A percentile compares a stretch with the other conserved stretches of the same genome.
phyloP scores from a whole-genome alignment of 805 yeast species.

The Wickerhamiella spandovensis region DNA sequence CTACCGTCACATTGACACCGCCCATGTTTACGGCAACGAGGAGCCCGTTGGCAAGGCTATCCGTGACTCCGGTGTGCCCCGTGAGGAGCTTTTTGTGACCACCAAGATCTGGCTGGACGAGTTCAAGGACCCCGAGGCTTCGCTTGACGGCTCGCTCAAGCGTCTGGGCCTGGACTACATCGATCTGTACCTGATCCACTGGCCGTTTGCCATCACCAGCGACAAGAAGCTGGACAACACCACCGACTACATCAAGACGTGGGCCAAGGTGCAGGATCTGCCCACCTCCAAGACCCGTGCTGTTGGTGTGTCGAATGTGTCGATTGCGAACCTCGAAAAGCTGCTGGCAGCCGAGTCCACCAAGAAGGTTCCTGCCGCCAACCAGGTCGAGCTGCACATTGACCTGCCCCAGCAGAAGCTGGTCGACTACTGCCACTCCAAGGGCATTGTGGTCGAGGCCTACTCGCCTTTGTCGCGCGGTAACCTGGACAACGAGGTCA shows the following conservation, averaged over 20 bases:
- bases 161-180: conserved; percentile 46
- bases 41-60: conserved; percentile 47
- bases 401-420: conserved; percentile 52
- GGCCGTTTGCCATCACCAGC: conserved; percentile 36
- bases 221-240: conserved; percentile 18
- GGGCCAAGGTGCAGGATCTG: conserved; percentile 49
- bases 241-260: conserved; percentile 38
- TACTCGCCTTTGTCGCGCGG: conserved; percentile 64
- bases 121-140: conserved; percentile 30
- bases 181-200: conserved; percentile 54
- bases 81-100: conserved; percentile 45
- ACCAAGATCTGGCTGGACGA: conserved; percentile 45
- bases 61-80: conserved; percentile 24
- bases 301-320: conserved; percentile 68
- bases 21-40: conserved; percentile 58
- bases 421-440: conserved; percentile 35
- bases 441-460: conserved; percentile 52
- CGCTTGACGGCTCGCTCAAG: conserved; percentile 37
- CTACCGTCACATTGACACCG: conserved; percentile 64
- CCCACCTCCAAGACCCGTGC: conserved; percentile 41
- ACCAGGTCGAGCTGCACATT: conserved; percentile 72
- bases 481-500: conserved; percentile 45
- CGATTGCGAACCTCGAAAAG: conserved; percentile 37
- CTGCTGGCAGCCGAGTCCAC: conserved; percentile 30
- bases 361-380: conserved; percentile 45